These are phyloP conservation scores for Penicillium sp. DNA, from an alignment of 2,329 filamentous ascomycete species.

Conservation along the genomic window DNA sequence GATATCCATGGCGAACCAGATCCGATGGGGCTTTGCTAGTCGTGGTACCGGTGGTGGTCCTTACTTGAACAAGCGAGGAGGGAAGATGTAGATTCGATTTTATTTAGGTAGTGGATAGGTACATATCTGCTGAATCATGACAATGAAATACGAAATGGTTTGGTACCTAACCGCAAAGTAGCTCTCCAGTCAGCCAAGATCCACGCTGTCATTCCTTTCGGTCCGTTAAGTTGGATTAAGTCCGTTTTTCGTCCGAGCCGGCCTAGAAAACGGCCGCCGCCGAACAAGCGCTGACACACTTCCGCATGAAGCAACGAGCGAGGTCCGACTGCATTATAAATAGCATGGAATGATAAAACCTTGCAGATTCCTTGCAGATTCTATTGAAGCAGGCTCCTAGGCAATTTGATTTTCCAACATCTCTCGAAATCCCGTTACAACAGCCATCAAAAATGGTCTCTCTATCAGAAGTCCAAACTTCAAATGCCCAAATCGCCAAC, in stretches of 20 bases:
- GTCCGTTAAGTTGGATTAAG: background rate
- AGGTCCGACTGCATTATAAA: background rate
- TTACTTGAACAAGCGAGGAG: constrained; percentile 18
- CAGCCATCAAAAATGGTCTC: constrained; percentile 8
- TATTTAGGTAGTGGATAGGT: too few species aligned
- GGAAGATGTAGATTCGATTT: constrained; percentile 20
- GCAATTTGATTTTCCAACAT: background rate
- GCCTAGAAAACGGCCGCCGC: too few species aligned
- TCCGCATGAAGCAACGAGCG: too few species aligned
- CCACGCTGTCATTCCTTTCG: too few species aligned
- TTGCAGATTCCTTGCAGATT: too few species aligned
- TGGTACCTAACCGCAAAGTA: too few species aligned
- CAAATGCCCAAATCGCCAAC: constrained; percentile 11
- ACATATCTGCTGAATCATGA: background rate
- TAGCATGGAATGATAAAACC: background rate
- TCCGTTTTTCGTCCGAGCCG: constrained; percentile 3
- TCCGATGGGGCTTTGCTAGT: constrained; percentile 53
- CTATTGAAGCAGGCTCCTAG: too few species aligned
- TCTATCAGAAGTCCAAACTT: constrained; percentile 10
- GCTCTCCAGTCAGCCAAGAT: too few species aligned
- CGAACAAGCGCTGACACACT: too few species aligned
- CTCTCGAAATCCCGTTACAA: too few species aligned
- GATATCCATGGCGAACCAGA: constrained; percentile 70
- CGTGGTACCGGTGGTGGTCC: constrained; percentile 20
- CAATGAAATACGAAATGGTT: background rate